Conservation (phyloP, 1,139 yeast genomes). For the Chernovozyma aurita region DNA sequence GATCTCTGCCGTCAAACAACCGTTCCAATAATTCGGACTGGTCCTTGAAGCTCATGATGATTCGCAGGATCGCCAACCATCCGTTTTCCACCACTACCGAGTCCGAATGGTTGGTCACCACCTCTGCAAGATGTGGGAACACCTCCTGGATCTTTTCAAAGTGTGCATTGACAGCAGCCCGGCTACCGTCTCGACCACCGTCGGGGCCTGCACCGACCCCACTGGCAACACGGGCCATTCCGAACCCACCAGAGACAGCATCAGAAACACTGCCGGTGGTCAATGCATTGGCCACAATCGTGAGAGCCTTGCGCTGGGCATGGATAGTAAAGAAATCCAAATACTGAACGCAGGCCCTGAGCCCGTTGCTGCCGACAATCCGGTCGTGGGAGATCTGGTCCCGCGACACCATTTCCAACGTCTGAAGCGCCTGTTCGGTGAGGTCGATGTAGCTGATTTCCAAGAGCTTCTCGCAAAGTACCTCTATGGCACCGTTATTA, state of each 20-base stretch:
- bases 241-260: too few species aligned
- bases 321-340: conserved; percentile 87
- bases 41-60: conserved; percentile 50
- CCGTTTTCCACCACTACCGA: conserved; percentile 62
- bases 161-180: too few species aligned
- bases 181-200: too few species aligned
- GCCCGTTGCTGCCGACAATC: conserved; percentile 55
- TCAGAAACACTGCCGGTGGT: too few species aligned
- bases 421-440: conserved; percentile 87
- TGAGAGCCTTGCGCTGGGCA: conserved; percentile 80
- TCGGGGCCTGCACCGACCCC: too few species aligned
- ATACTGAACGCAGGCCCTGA: conserved; percentile 65
- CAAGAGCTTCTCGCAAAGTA: conserved; percentile 59
- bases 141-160: conserved; percentile 50
- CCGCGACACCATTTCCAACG: conserved; percentile 64
- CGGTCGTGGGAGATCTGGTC: conserved; percentile 46
- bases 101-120: conserved; percentile 59
- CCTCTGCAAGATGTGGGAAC: conserved; percentile 58
- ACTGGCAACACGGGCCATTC: too few species aligned
- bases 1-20: conserved; percentile 24
- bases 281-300: conserved; percentile 76
- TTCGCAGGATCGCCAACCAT: conserved; percentile 62
- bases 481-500: conserved; percentile 61
- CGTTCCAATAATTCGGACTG: conserved; percentile 45
- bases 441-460: conserved; percentile 84